Conservation (phyloP, 139 green algal genomes). For the Chlamydomonas sp. region DNA sequence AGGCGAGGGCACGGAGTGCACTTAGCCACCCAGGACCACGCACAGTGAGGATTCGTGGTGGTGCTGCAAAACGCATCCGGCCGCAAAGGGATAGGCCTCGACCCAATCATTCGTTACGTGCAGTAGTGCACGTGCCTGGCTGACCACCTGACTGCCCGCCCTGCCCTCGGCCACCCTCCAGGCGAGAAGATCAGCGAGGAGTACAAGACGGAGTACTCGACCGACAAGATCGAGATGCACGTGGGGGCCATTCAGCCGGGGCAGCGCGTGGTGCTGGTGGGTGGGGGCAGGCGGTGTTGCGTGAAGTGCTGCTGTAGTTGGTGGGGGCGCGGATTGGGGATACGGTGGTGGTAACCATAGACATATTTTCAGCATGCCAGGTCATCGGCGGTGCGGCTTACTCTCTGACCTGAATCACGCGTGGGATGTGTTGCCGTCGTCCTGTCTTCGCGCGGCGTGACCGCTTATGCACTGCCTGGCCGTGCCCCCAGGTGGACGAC, state of each 20-base stretch:
- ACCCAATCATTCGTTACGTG: not conserved
- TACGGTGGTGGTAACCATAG: too few relatives aligned
- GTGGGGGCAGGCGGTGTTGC: not conserved
- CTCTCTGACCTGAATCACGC: too few relatives aligned
- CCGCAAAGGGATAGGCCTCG: not conserved
- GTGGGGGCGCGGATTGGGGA: too few relatives aligned
- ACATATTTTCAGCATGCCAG: too few relatives aligned
- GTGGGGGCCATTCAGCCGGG: conserved; percentile 82
- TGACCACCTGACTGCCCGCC: not conserved
- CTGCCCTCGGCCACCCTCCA: conserved; percentile 40
- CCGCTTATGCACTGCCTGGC: not conserved
- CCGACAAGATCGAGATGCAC: conserved; percentile 98
- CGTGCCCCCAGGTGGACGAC: conserved; percentile 87
- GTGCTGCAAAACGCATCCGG: too few relatives aligned
- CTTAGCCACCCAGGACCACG: too few relatives aligned
- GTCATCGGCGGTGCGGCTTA: too few relatives aligned
- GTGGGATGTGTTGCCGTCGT: too few relatives aligned
- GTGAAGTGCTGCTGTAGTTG: too few relatives aligned
- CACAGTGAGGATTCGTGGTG: too few relatives aligned
- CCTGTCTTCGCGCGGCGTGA: not conserved
- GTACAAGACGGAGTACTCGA: conserved; percentile 94
- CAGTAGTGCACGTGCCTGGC: not conserved
- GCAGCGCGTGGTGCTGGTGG: conserved; percentile 88
- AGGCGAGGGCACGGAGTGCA: too few relatives aligned
- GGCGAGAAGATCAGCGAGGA: conserved; percentile 85